Conservation (phyloP, 1,139 yeast genomes). For the Pichia sp. region DNA sequence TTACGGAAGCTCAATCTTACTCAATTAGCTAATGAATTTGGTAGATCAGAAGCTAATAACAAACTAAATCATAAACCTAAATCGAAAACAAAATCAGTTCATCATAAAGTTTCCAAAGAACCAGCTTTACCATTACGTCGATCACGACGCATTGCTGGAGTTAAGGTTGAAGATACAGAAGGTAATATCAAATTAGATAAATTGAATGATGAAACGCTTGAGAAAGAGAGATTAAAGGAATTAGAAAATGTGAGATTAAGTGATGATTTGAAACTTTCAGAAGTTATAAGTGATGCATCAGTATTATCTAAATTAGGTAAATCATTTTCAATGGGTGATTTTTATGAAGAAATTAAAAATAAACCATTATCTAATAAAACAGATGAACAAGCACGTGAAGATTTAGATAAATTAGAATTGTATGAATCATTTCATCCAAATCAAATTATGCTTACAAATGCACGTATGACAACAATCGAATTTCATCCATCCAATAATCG, state of each 20-base stretch:
- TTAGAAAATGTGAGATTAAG: conserved; percentile 48
- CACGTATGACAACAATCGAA: conserved; percentile 64
- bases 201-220: conserved; percentile 31
- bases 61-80: conserved; percentile 22
- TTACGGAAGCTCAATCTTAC: conserved; percentile 42
- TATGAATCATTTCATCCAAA: conserved; percentile 58
- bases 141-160: conserved; percentile 63
- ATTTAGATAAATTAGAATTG: conserved; percentile 44
- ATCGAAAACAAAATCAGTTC: conserved; percentile 4
- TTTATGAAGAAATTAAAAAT: conserved; percentile 47
- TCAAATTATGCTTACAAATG: conserved; percentile 64
- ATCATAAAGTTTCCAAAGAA: conserved; percentile 27
- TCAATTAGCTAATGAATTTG: conserved; percentile 34
- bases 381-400: conserved; percentile 43
- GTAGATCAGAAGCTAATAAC: conserved; percentile 13
- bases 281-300: conserved; percentile 35
- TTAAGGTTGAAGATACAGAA: conserved; percentile 40
- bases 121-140: conserved; percentile 47
- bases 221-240: conserved; percentile 43
- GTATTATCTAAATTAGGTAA: conserved; percentile 37
- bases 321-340: conserved; percentile 72
- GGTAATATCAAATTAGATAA: conserved; percentile 9
- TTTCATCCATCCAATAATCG: conserved; percentile 69
- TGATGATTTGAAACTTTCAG: conserved; percentile 58
- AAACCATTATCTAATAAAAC: conserved; percentile 31